These are phyloP conservation scores for Solanum lignicaule DNA, from an alignment of 257 asterid genomes.

Conservation along the genomic window DNA sequence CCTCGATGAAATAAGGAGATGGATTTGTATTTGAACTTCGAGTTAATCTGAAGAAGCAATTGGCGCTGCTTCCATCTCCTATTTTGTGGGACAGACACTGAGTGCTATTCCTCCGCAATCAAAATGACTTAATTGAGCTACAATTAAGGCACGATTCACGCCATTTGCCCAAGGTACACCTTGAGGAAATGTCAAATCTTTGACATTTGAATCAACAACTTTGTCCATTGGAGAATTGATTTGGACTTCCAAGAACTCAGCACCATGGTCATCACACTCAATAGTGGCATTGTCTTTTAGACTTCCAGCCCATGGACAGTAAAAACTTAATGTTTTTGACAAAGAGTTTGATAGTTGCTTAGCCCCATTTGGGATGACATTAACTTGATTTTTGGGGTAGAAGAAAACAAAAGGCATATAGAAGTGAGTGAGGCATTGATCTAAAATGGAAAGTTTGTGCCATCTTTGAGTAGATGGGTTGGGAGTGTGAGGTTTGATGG, in stretches of 20 bases:
- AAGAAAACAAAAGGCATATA: not conserved
- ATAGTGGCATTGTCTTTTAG: not conserved
- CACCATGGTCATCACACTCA: conserved; percentile 1
- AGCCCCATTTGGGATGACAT: not conserved
- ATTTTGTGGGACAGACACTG: not conserved
- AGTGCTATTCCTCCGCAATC: not conserved
- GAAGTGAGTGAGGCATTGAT: not conserved
- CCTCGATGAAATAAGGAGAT: not conserved
- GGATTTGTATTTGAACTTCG: not conserved
- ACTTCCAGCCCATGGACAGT: not conserved
- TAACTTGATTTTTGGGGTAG: not conserved
- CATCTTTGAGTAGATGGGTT: not conserved
- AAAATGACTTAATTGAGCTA: not conserved
- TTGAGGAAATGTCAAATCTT: not conserved
- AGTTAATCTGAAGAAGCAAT: not conserved
- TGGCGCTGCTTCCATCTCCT: not conserved
- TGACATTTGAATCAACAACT: not conserved
- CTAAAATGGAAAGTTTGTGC: not conserved
- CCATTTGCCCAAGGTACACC: not conserved
- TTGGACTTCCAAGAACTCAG: not conserved
- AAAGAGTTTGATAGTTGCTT: not conserved
- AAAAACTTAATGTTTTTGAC: not conserved
- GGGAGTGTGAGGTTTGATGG: not conserved
- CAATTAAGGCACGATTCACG: not conserved
- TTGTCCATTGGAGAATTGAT: not conserved